phyloP scores from a whole-genome alignment of 2,329 filamentous ascomycete genomes.

The Neofusicoccum sp. region DNA sequence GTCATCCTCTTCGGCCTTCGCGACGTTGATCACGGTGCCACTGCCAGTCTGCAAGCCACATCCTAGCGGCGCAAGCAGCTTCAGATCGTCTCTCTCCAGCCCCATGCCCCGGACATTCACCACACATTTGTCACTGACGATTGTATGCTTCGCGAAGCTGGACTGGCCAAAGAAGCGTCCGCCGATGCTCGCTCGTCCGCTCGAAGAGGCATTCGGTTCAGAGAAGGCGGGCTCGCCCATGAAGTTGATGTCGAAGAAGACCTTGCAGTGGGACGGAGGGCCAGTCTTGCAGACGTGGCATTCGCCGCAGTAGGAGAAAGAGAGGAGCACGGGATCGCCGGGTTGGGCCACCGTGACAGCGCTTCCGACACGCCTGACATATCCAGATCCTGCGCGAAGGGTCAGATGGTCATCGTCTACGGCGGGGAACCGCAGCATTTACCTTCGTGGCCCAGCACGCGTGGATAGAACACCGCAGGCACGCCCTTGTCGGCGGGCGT shows the following conservation, averaged over 20 bases:
- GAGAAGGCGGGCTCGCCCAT: constrained; percentile 13
- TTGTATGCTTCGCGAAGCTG: constrained; percentile 42
- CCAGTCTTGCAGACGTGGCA: constrained; percentile 15
- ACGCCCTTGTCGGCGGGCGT: constrained; percentile 24
- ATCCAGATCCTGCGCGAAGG: constrained; percentile 34
- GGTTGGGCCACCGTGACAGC: constrained; percentile 39
- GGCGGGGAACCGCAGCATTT: not conserved
- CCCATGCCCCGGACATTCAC: constrained; percentile 41
- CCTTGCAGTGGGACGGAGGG: constrained; percentile 15
- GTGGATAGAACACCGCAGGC: constrained; percentile 38
- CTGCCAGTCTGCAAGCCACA: constrained; percentile 49
- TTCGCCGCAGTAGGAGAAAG: constrained; percentile 11
- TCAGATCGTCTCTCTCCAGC: constrained; percentile 39
- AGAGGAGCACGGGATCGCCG: constrained; percentile 46
- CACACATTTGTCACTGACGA: constrained; percentile 41
- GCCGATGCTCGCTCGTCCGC: constrained; percentile 22
- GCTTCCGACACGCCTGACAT: constrained; percentile 44
- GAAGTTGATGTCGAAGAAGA: constrained; percentile 16
- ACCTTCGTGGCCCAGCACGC: constrained; percentile 55
- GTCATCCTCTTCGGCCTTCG: constrained; percentile 36
- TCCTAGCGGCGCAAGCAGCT: constrained; percentile 46
- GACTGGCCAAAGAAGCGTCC: constrained; percentile 51
- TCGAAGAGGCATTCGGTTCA: too few species aligned
- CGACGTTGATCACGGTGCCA: constrained; percentile 35
- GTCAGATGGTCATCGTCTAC: not conserved